Conservation (phyloP, 345 rosid genomes). For the Angophora floribunda region DNA sequence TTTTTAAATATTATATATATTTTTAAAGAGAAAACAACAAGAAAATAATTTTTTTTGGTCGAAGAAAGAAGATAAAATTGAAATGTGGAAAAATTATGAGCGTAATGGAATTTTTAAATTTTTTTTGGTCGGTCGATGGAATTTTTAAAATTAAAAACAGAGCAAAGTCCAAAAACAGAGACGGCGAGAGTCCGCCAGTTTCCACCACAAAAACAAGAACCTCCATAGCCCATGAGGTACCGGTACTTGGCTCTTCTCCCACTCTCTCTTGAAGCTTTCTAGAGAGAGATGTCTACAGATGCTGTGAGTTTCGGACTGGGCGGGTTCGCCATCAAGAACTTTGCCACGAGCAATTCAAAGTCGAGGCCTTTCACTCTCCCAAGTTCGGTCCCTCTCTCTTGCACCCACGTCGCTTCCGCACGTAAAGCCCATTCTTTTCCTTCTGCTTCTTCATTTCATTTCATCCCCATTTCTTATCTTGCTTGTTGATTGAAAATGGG, state of each 20-base stretch:
- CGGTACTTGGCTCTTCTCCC: neutral
- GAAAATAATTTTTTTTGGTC: neutral
- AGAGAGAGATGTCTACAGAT: neutral
- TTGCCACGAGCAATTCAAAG: neutral
- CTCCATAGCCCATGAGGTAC: neutral
- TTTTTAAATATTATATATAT: too few species aligned
- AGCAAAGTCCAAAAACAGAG: neutral
- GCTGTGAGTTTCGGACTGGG: neutral
- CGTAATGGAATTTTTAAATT: neutral
- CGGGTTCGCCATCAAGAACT: neutral
- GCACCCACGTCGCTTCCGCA: neutral
- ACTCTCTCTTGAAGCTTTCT: neutral
- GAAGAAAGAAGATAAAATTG: neutral
- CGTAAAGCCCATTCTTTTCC: neutral
- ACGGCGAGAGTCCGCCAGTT: neutral
- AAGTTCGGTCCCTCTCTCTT: neutral
- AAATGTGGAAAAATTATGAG: neutral
- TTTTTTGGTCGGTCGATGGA: neutral
- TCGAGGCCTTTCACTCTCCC: neutral
- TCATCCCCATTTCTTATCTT: neutral
- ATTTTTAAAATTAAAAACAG: neutral
- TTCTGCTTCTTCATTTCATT: neutral
- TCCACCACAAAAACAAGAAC: neutral
- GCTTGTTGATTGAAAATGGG: neutral
- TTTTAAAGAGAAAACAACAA: neutral